phyloP scores from a whole-genome alignment of 2,329 filamentous ascomycete genomes.

The Ophiostoma fasciatum region DNA sequence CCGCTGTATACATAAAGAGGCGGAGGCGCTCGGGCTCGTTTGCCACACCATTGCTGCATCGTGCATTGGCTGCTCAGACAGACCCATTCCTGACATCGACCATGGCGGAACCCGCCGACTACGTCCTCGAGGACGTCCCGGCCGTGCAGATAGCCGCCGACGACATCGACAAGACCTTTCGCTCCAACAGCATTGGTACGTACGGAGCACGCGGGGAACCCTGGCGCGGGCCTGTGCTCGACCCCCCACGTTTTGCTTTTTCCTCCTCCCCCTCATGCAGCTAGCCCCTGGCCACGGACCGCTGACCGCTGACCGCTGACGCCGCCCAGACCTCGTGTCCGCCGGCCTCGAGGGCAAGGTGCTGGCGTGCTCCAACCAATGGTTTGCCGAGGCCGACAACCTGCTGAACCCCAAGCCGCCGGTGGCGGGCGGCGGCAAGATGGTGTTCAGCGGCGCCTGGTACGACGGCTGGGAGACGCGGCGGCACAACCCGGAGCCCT shows the following conservation, averaged over 20 bases:
- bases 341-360: slow-evolving; percentile 47
- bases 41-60: too few relatives aligned
- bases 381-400: slow-evolving; percentile 52
- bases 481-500: slow-evolving; percentile 46
- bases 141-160: slow-evolving; percentile 33
- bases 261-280: background rate
- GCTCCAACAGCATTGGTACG: slow-evolving; percentile 45
- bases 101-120: slow-evolving; percentile 24
- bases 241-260: background rate
- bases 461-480: slow-evolving; percentile 59
- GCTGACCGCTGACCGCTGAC: too few relatives aligned
- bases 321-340: slow-evolving; percentile 51
- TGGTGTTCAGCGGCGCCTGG: slow-evolving; percentile 56
- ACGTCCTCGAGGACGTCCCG: slow-evolving; percentile 40
- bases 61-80: background rate
- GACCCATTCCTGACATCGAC: background rate
- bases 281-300: too few relatives aligned
- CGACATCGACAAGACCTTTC: slow-evolving; percentile 46
- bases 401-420: slow-evolving; percentile 49
- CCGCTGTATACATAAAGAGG: background rate
- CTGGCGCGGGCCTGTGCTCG: slow-evolving; percentile 15
- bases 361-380: slow-evolving; percentile 51
- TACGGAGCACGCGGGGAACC: background rate
- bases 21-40: too few relatives aligned
- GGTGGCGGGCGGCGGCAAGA: slow-evolving; percentile 49